phyloP scores from a whole-genome alignment of 106 monocot genomes.

The Allium fistulosum region DNA sequence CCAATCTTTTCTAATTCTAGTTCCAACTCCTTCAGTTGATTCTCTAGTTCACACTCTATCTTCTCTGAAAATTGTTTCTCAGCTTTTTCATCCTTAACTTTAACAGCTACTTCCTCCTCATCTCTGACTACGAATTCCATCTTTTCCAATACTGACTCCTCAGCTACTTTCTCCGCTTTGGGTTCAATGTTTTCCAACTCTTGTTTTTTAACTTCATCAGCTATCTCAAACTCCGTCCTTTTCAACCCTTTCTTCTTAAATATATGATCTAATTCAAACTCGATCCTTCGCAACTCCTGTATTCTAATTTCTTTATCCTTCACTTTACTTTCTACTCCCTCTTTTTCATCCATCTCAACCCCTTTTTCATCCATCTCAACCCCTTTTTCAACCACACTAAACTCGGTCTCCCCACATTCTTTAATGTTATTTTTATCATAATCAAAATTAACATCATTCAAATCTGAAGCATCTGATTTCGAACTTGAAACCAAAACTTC shows the following conservation, averaged over 20 bases:
- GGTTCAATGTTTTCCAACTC: too few relatives aligned
- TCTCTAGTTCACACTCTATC: not conserved
- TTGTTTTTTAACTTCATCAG: too few relatives aligned
- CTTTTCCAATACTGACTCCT: slow-evolving; percentile 2
- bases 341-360: slow-evolving; percentile 28
- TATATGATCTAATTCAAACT: too few relatives aligned
- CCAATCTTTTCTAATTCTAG: not conserved
- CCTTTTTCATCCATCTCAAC: slow-evolving; percentile 29
- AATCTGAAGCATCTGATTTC: slow-evolving; percentile 14
- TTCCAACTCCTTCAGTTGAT: not conserved
- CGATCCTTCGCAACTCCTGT: too few relatives aligned
- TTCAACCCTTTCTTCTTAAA: too few relatives aligned
- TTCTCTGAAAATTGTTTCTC: not conserved
- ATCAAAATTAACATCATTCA: slow-evolving; percentile 1
- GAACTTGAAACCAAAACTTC: slow-evolving; percentile 27
- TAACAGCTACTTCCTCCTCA: not conserved
- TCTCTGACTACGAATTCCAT: slow-evolving; percentile 1
- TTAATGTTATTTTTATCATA: slow-evolving; percentile 11
- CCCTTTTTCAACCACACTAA: slow-evolving; percentile 55
- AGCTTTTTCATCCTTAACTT: not conserved
- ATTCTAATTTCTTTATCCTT: too few relatives aligned
- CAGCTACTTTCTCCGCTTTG: not conserved
- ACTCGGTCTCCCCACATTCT: slow-evolving; percentile 20
- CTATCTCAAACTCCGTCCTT: too few relatives aligned
- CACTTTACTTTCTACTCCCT: not conserved